These are phyloP conservation scores for Candida tallmaniae DNA, from an alignment of 805 yeast species.

Conservation along the genomic window DNA sequence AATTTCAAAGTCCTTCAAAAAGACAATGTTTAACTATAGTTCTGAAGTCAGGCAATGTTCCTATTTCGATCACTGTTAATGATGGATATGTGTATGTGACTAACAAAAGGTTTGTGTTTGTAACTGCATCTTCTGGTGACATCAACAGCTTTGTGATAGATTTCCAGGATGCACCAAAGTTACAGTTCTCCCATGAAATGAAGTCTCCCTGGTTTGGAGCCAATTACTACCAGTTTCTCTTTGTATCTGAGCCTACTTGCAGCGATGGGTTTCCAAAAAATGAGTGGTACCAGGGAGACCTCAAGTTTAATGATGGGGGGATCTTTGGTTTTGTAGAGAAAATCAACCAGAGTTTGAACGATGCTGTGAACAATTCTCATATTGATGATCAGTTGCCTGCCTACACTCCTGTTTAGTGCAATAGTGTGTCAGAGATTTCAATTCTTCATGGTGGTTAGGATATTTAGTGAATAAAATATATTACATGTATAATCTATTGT, in stretches of 20 bases:
- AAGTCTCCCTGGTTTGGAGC: slow-evolving; percentile 54
- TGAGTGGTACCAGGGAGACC: slow-evolving; percentile 32
- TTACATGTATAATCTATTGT: too few relatives aligned
- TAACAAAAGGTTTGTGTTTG: slow-evolving; percentile 34
- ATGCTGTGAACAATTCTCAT: slow-evolving; percentile 31
- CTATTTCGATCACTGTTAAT: slow-evolving; percentile 21
- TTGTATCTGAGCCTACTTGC: slow-evolving; percentile 28
- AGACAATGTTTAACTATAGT: slow-evolving; percentile 28
- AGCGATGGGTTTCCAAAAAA: slow-evolving; percentile 38
- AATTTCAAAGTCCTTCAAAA: slow-evolving; percentile 10
- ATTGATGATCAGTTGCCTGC: slow-evolving; percentile 44
- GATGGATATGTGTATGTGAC: slow-evolving; percentile 43
- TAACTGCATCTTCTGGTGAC: slow-evolving; percentile 39
- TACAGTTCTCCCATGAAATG: slow-evolving; percentile 36
- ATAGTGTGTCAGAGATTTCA: too few relatives aligned
- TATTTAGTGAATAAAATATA: too few relatives aligned
- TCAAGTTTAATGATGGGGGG: slow-evolving; percentile 47
- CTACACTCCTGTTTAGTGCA: slow-evolving; percentile 2
- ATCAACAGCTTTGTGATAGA: slow-evolving; percentile 38
- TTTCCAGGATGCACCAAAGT: slow-evolving; percentile 18
- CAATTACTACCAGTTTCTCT: slow-evolving; percentile 43
- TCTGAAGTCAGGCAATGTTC: slow-evolving; percentile 11
- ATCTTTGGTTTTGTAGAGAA: slow-evolving; percentile 35
- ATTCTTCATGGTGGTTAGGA: too few relatives aligned
- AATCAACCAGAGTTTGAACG: slow-evolving; percentile 30